These are phyloP conservation scores for Auricularia sp. DNA, from an alignment of 768 basidiomycete species.

Conservation along the genomic window DNA sequence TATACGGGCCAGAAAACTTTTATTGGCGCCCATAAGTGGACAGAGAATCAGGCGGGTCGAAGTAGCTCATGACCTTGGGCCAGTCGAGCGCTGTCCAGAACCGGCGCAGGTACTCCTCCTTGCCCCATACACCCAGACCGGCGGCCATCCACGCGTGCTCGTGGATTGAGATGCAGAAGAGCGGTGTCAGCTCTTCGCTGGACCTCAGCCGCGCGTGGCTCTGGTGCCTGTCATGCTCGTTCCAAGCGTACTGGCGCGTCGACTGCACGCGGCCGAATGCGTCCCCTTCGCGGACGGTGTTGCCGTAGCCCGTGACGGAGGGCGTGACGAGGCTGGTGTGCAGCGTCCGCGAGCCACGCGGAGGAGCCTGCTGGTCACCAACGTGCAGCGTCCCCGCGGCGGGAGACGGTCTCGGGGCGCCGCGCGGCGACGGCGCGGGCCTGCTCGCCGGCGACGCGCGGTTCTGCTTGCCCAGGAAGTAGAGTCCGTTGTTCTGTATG, in stretches of 20 bases:
- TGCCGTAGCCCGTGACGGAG: not conserved
- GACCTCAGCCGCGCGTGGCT: conserved; percentile 9
- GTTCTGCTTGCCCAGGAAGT: not conserved
- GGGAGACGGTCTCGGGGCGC: too few relatives aligned
- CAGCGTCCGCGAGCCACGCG: too few relatives aligned
- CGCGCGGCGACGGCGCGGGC: too few relatives aligned
- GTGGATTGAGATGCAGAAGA: conserved; percentile 70
- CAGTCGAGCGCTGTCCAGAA: conserved; percentile 84
- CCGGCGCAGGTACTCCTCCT: conserved; percentile 72
- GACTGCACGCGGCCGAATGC: not conserved
- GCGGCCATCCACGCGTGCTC: conserved; percentile 83
- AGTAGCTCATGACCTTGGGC: conserved; percentile 37
- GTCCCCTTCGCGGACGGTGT: not conserved
- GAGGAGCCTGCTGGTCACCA: too few relatives aligned
- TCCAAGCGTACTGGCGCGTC: not conserved
- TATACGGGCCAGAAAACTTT: too few relatives aligned
- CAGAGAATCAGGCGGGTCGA: not conserved
- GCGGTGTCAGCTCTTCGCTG: conserved; percentile 57
- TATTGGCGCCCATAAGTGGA: not conserved
- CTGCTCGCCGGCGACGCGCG: not conserved
- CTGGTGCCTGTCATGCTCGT: not conserved
- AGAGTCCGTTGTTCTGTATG: not conserved
- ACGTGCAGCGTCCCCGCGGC: too few relatives aligned
- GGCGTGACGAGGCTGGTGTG: too few relatives aligned
- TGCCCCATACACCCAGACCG: conserved; percentile 85